phyloP scores from a whole-genome alignment of 129 eudicot genomes.

The Scalesia atractyloides region DNA sequence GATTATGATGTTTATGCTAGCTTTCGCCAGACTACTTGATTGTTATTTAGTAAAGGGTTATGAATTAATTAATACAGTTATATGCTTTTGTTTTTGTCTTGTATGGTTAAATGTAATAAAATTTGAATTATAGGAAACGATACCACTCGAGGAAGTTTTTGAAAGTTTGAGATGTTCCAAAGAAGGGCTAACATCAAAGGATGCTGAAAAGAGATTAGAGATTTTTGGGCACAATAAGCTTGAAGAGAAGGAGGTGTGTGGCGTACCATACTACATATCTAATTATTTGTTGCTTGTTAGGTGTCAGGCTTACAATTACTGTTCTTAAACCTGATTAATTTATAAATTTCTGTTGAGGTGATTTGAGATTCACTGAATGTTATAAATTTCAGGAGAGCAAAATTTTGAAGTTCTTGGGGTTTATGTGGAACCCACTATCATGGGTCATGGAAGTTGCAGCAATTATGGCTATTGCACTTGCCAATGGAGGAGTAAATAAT shows the following conservation, averaged over 20 bases:
- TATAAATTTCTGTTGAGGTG: conserved; percentile 8
- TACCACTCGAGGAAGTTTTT: conserved; percentile 72
- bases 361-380: conserved; percentile 15
- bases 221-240: conserved; percentile 78
- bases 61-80: conserved; percentile 2
- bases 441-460: conserved; percentile 98
- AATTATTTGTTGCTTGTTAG: background rate
- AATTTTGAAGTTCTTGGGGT: conserved; percentile 73
- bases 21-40: conserved; percentile 10
- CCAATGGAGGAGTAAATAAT: conserved; percentile 85
- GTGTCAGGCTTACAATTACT: conserved; percentile 6
- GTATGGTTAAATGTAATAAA: background rate
- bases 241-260: conserved; percentile 66
- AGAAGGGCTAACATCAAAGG: conserved; percentile 57
- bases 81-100: conserved; percentile 14
- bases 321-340: background rate
- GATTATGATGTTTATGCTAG: conserved; percentile 20
- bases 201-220: conserved; percentile 60
- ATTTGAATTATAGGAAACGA: conserved; percentile 51
- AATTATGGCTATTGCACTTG: conserved; percentile 87
- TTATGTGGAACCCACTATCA: conserved; percentile 89
- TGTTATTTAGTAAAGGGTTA: conserved; percentile 1
- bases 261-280: background rate
- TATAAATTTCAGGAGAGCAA: conserved; percentile 62
- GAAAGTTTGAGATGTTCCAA: conserved; percentile 61